phyloP scores from a whole-genome alignment of 495 filamentous ascomycete genomes.

The Neurospora sublineolata region DNA sequence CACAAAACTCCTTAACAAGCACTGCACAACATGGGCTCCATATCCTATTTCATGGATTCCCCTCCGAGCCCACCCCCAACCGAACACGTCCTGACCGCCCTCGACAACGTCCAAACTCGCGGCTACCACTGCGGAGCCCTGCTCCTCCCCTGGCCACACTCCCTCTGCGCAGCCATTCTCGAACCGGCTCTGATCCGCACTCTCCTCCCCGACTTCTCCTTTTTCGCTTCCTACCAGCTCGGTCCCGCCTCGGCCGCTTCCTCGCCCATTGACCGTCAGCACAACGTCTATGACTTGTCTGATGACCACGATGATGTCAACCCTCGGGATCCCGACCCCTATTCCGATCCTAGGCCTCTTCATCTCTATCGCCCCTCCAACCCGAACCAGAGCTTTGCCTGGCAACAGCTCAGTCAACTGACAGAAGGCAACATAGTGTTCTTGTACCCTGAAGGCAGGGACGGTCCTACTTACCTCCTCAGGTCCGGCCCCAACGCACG shows the following conservation, averaged over 20 bases:
- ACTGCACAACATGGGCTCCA: background rate
- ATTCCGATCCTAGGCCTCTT: background rate
- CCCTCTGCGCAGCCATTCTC: background rate
- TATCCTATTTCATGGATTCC: background rate
- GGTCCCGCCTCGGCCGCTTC: background rate
- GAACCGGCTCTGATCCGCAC: background rate
- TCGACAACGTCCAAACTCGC: background rate
- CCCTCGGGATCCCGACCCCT: background rate
- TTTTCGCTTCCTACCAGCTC: background rate
- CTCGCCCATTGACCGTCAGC: background rate
- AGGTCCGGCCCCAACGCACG: background rate
- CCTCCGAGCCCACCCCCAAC: background rate
- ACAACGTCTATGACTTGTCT: background rate
- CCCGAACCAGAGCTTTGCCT: background rate
- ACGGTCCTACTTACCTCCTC: background rate
- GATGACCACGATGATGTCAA: background rate
- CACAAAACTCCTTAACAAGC: background rate
- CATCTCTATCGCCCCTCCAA: background rate
- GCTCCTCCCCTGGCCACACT: background rate
- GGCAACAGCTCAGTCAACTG: background rate
- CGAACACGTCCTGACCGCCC: background rate
- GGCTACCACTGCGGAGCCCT: background rate
- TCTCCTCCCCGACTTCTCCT: background rate
- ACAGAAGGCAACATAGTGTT: background rate
- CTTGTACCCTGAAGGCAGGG: background rate